Base-by-base conservation (phyloP, 1,284 basidiomycete genomes). In the Thecaphora thlaspeos region DNA sequence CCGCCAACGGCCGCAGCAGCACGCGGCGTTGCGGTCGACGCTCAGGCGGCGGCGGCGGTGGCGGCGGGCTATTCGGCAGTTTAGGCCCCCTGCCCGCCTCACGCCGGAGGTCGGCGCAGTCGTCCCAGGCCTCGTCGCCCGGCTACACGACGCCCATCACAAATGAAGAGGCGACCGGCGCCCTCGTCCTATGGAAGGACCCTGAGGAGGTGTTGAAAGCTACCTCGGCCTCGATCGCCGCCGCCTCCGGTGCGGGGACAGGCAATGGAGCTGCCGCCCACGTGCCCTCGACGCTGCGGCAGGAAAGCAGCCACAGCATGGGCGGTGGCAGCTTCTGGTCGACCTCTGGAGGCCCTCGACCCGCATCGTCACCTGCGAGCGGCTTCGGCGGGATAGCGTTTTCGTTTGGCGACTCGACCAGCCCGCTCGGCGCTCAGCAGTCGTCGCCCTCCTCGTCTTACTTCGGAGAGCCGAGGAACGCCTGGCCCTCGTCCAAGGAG, bases 111-210 rank as follows among this genome's bases (percentile, higher is more conserved):
- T 64, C 61, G 22, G 41, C 48, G 9, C 57, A 60, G 21, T 64
- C 61, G 21, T 60, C 57, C 22, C 53, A 53, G 10, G 53, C 50
- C 8, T 64, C 61, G 9, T 64, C 61, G 4, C 32, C 32, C 7
- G 61, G 61, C 17, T 64, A 56, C 19, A 57, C 57, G 2, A 57
- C 61, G 14, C 61, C 61, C 14, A 64, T 60, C 61, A 56, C 53
- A 17, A 48, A 48, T 3, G 61, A 64, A 23, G 57, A 64, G 21
- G 57, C 51, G 8, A 32, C 51, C 41, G 62, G 62, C 11, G 62
- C 62, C 0, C 48, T 65, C 4, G 55, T 65, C 2, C 47, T 65
- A 0, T 65, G 62, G 62, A 61, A 58, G 41, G 62, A 65, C 36
- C 62, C 62, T 0, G 54, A 65, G 46, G 48, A 65, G 46, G 58